Conservation (phyloP, 768 basidiomycete genomes). For the Asterophora lycoperdoides region DNA sequence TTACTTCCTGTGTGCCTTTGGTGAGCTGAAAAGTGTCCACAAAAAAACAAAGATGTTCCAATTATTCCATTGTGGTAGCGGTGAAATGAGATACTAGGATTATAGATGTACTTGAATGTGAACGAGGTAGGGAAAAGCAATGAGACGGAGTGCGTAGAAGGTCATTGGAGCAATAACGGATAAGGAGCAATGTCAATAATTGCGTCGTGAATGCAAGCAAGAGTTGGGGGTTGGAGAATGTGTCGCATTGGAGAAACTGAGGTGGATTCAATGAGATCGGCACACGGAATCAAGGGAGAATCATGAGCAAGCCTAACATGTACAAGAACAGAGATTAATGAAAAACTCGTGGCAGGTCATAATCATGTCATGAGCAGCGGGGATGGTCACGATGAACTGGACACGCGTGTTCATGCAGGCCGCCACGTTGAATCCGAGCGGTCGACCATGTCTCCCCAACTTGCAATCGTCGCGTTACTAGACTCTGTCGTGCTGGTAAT, state of each 20-base stretch:
- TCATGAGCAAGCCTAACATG: not conserved
- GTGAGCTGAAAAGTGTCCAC: not conserved
- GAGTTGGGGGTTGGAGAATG: not conserved
- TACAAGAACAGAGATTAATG: slow-evolving; percentile 1
- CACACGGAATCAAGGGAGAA: not conserved
- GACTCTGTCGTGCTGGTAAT: slow-evolving; percentile 54
- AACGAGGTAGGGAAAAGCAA: not conserved
- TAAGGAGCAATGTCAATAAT: slow-evolving; percentile 25
- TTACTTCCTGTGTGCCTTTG: no score
- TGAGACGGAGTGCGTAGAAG: not conserved
- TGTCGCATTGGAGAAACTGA: slow-evolving; percentile 5
- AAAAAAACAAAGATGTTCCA: slow-evolving; percentile 5
- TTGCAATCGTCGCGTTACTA: slow-evolving; percentile 41
- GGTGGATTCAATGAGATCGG: not conserved
- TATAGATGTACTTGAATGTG: slow-evolving; percentile 6
- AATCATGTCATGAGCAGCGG: slow-evolving; percentile 11
- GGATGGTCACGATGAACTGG: not conserved
- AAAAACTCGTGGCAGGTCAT: slow-evolving; percentile 10
- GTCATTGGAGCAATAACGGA: slow-evolving; percentile 4
- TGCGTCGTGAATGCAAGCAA: slow-evolving; percentile 21
- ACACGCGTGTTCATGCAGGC: slow-evolving; percentile 30
- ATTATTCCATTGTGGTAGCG: slow-evolving; percentile 12
- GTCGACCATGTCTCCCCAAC: slow-evolving; percentile 44
- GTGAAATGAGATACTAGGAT: slow-evolving; percentile 7
- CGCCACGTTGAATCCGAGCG: slow-evolving; percentile 34